Base-by-base conservation (phyloP, 371 early-diverging fungal genomes). In the Dichotomocladium elegans region DNA sequence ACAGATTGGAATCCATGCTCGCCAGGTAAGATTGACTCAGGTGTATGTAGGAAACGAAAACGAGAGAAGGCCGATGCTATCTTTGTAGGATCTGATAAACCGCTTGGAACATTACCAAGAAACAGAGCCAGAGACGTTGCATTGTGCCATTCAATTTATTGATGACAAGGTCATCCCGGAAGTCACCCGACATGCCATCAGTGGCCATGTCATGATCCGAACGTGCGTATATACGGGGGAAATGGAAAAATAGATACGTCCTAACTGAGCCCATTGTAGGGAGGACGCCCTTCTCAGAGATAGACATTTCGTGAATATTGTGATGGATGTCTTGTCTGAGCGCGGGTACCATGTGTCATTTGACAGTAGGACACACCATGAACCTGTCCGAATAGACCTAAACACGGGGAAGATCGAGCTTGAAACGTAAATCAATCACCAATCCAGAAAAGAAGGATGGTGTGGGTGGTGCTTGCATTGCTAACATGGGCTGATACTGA, bases 291-390 rank as follows among this genome's bases (percentile, higher is more conserved):
- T 63, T 34, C 48, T 85, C 28, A 64, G 71, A 0, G 67, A 83
- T 37, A 64, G 66, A 19, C 73, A 78, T 50, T 72, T 83, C 49
- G 83, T 78, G 1, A 74, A 77, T 41, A 82, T 85, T 35, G 74
- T 84, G 14, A 83, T 85, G 69, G 85, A 84, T 56, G 82, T 85
- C 11, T 59, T 85, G 26, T 84, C 85, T 4, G 86, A 85, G 41
- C 78, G 86, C 43, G 86, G 86, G 28, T 85, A 81, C 49, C 80
- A 80, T 24, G 82, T 85, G 12, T 77, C 77, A 7, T 72, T 84
- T 58, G 84, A 85, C 45, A 71, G 68, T 25, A 70, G 83, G 15
- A 46, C 70, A 3, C 79, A 75, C 40, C 76, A 81, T 57, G 73
- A 77, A 14, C 86, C 86, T 34, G 70, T 70, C 19, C 74, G 79